Conservation (phyloP, 257 asterid genomes). For the Apocynum venetum region DNA sequence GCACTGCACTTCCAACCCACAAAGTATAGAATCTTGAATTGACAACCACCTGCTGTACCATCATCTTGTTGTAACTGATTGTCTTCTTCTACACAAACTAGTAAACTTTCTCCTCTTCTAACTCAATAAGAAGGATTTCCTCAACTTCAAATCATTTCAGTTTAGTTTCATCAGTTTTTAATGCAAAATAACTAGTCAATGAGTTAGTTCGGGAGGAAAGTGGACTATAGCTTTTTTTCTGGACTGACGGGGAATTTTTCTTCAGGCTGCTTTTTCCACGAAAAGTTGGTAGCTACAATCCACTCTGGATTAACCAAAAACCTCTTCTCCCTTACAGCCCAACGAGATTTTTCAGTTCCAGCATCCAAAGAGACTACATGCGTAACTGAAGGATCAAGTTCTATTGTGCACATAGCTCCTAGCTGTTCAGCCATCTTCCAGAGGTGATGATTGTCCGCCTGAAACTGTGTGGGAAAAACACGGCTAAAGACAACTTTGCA, state of each 20-base stretch:
- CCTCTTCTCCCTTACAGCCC: constrained; percentile 53
- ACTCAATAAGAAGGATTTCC: neutral
- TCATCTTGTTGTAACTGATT: too few species aligned
- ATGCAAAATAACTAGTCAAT: neutral
- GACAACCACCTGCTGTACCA: too few species aligned
- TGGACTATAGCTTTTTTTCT: constrained; percentile 22
- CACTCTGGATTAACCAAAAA: constrained; percentile 66
- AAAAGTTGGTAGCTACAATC: constrained; percentile 67
- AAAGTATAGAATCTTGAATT: too few species aligned
- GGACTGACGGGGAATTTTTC: constrained; percentile 46
- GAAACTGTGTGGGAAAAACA: constrained; percentile 52
- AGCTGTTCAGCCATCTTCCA: constrained; percentile 75
- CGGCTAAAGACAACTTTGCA: constrained; percentile 63
- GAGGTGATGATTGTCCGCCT: constrained; percentile 48
- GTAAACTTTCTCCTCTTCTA: neutral
- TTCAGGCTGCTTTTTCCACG: constrained; percentile 73
- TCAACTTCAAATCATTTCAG: neutral
- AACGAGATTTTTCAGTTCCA: constrained; percentile 61
- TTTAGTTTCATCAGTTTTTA: neutral
- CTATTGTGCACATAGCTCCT: constrained; percentile 62
- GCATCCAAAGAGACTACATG: constrained; percentile 65
- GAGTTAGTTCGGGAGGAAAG: neutral
- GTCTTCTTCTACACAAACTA: too few species aligned
- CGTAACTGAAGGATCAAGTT: constrained; percentile 54
- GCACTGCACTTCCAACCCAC: too few species aligned